Percentiles rank a stretch among this genome's conserved stretches.
Evolutionary conservation across 2,329 filamentous ascomycete genomes (phyloP).

Genomic region (Trichothecium sympodiale): DNA sequence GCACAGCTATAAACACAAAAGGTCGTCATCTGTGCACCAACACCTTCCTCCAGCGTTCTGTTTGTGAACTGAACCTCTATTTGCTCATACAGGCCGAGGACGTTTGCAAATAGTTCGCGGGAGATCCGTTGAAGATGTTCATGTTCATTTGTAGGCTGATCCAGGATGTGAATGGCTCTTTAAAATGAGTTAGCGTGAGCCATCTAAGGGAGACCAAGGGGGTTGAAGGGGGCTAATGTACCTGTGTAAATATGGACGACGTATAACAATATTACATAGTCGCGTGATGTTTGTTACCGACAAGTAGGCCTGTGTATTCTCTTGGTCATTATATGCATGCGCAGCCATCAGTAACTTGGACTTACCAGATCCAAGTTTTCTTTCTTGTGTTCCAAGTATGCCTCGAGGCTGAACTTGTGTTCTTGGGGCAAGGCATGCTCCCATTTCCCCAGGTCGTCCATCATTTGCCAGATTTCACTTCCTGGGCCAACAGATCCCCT

Average conservation of each 20-base stretch:
- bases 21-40: constrained; percentile 42
- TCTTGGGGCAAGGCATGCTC: constrained; percentile 34
- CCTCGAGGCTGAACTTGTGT: constrained; percentile 33
- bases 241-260: constrained; percentile 42
- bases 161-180: constrained; percentile 32
- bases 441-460: constrained; percentile 32
- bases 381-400: constrained; percentile 33
- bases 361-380: constrained; percentile 38
- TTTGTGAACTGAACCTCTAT: constrained; percentile 39
- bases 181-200: neutral
- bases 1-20: constrained; percentile 46
- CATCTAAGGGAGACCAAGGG: no score
- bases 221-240: no score
- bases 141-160: constrained; percentile 23
- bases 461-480: constrained; percentile 36
- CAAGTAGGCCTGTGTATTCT: constrained; percentile 33
- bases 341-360: neutral
- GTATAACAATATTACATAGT: constrained; percentile 44
- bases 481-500: constrained; percentile 32
- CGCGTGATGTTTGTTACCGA: constrained; percentile 43
- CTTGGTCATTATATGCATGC: constrained; percentile 4
- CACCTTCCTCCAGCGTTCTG: constrained; percentile 32
- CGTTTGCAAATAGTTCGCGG: constrained; percentile 35
- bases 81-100: constrained; percentile 35
- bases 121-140: constrained; percentile 32